Base-by-base conservation (phyloP, 73 alveolate species). In the Tetrahymena thermophila region DNA sequence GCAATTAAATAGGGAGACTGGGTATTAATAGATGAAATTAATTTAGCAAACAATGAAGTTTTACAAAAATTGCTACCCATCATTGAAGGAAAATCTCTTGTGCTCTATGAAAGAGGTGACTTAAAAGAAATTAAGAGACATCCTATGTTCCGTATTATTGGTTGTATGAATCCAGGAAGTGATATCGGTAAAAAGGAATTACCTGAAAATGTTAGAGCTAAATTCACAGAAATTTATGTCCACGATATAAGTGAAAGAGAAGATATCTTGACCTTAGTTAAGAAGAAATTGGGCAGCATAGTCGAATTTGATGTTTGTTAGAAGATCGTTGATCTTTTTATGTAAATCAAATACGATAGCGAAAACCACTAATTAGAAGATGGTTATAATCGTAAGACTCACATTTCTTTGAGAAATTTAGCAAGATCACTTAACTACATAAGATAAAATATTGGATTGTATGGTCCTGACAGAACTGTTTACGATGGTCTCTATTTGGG, bases 101-200 rank as follows among this genome's bases (percentile, higher is more conserved):
- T 98, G 84, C 94, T 99, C 44, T 98, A 97, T 97, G 99, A 97
- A 97, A 99, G 98, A 96, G 99, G 98, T 95, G 99, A 94, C 96
- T 98, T 96, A 93, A 97, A 96, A n/a, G 98, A 97, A 94, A 97
- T 98, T 85, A 83, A 97, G 95, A 97, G 98, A 35, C 99, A 98
- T 94, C 97, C 98, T 25, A 98, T 98, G 85, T 99, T 99, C 96
- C 94, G 99, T 96, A 95, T 99, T 85, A 99, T 99, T 94, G 99
- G 99, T 95, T 99, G 99, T 97, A 99, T 99, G 99, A 99, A 99
- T 94, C 99, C 99, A 50, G 97, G 96, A n/a, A 83, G 94, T 56
- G 97, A 98, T 85, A 98, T 97, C 40, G 99, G 99, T 43, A 99
- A 99, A 97, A 99, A 99, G 96, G 96, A 98, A 85, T 95, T 98